Base-by-base conservation (phyloP, 2,329 filamentous ascomycete genomes). In the Trichothecium sympodiale region DNA sequence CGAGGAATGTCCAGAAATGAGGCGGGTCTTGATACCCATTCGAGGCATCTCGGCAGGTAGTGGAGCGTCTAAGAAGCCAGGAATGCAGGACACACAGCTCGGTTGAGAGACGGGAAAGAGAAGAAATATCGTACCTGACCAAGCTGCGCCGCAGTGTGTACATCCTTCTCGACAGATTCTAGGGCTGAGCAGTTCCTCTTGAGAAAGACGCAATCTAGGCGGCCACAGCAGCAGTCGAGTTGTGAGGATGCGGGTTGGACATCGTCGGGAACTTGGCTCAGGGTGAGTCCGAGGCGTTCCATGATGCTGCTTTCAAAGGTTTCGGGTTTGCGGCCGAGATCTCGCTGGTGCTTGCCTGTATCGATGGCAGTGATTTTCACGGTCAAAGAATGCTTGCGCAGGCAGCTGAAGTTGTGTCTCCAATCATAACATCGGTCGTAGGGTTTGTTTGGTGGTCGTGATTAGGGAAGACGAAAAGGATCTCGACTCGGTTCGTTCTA, bases 151-250 rank as follows among this genome's bases (percentile, higher is more conserved):
- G 91, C 91, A 35, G 77, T 85, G 49, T 80, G 78, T 36, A 95
- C 83, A 62, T 95, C 85, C 49, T 80, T 82, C 61, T 96, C 89
- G 44, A 96, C 71, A 41, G 75, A 80, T 47, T 85, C 79, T 32
- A 96, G 69, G 43, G 86, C 69, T 31, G 72, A 69, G 56, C 78
- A 80, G 60, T 89, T 95, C 61, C 88, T 80, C 57, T 75, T 77
- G 42, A 95, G 70, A 54, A 83, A 85, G 46, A 78, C 72, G 59
- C 89, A 96, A 50, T 86, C 78, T 42, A 67, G 55, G 45, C 77
- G 78, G 38, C 87, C 88, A 63, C 89, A 98, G 63, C 89, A 98
- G 68, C 91, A 96, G 34, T 61, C 64, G 43, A 77, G 53, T 14
- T 61, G 46, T 30, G 59, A 50, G 35, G 52, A 15, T 17, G 29